Evolutionary conservation across 2,329 filamentous ascomycete genomes (phyloP), one percentile per base, ranked within the genome.

Genomic region (Alternaria brassicicola): DNA sequence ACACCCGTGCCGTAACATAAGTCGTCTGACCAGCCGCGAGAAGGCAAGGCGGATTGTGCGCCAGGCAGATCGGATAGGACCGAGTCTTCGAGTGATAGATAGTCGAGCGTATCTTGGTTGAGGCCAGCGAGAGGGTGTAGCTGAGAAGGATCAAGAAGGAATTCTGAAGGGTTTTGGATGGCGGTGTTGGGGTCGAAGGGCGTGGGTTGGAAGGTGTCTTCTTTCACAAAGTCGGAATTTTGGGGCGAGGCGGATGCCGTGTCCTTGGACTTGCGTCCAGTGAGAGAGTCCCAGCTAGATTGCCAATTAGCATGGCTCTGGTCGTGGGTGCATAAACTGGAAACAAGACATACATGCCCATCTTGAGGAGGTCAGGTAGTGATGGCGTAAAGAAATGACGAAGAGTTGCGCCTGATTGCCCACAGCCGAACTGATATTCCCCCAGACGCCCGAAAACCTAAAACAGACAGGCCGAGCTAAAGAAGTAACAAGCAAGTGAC

Each of bases 1-100:
- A 94, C 89, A 70, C 95, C 95, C 21, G 95, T 96, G 74, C 96
- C 95, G 78, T 99, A 99, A 81, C 95, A 98, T 59, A 99, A 87
- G 78, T 99, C 95, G 76, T 99, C 95, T 61, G 93, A 96, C 88
- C 96, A 99, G 76, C 95, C 95, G 78, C 95, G 89, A 55, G 93
- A 97, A 41, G 96, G 95, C 53, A 99, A 86, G 53, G 93, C 90
- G 41, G 94, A 96, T 76, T 91, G 90, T 59, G 88, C 86, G 73
- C 93, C 93, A 47, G 93, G 93, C 19, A 96, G 85, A 72, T 96
- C 89, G 62, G 92, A 93, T 57, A 97, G 87, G 26, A 89, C 87
- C 48, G 92, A 91, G 77, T 99, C 96, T 80, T 99, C 95, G 73
- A 99, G 89, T 25, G 90, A 89, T 65, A 99, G 86, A 80, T 99